Evolutionary conservation across 78 protist species (phyloP), one percentile per base, ranked within the genome.

Genomic region (Speleostelium caveatum): DNA sequence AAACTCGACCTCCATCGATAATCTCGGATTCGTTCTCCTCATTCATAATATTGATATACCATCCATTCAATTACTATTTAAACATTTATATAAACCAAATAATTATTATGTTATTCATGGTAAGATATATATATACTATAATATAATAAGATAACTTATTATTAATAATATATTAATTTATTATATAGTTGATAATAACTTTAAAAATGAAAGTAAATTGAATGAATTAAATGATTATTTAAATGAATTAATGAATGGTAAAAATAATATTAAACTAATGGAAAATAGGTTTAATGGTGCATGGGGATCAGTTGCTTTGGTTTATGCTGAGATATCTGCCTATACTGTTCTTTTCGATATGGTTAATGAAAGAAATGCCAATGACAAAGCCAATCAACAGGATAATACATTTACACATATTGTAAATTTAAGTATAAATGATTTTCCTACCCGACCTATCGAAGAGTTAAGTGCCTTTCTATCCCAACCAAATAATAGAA

Each of bases 371-470:
- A 71, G 76, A 71, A 74, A 10, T 24, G 26, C 21, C 21, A n/a
- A 24, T 8, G 38, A 14, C 10, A 5, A 2, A 38, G 8, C 53
- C 65, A 30, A 59, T 32, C 22, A 58, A 38, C 22, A 35, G 22
- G 38, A 68, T 30, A n/a, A 2, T 28, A 2, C 16, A 5, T 74
- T 67, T 67, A 39, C 83, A 36, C 83, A 74, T 74, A 39, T 74
- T 17, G 59, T 74, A 0, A 74, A 74, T 59, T 26, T 74, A 58
- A 74, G 83, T 74, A 21, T 16, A 5, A 55, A 74, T 58, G 83
- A 74, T 74, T 45, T 74, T 56, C 83, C 83, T 59, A 24, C 62
- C n/a, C n/a, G n/a, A n/a, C n/a, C n/a, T n/a, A n/a, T n/a, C n/a
- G n/a, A n/a, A n/a, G n/a, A n/a, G n/a, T n/a, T n/a, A n/a, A n/a